Conservation (phyloP, 2,329 filamentous ascomycete genomes). For the Magnaporthales sp. region DNA sequence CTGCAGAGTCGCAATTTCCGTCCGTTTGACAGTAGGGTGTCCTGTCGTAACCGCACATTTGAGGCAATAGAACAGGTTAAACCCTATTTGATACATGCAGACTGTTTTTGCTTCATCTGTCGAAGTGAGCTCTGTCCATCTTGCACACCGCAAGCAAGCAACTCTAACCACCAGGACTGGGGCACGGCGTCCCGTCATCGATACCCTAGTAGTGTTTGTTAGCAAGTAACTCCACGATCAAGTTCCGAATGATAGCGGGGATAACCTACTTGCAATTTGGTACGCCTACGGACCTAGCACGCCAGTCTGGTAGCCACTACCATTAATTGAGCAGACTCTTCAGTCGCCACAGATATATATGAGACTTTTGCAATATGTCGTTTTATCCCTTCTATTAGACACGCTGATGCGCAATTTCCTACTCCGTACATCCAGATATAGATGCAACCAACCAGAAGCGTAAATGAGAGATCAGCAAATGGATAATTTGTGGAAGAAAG, state of each 20-base stretch:
- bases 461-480: not conserved
- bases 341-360: not conserved
- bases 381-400: not conserved
- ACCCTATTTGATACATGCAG: not conserved
- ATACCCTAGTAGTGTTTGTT: not conserved
- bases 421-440: not conserved
- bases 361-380: not conserved
- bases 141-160: not conserved
- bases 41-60: not conserved
- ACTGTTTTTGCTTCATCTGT: not conserved
- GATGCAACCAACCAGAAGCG: not conserved
- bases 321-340: not conserved
- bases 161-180: not conserved
- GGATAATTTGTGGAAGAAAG: not conserved
- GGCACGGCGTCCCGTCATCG: not conserved
- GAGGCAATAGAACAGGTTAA: not conserved
- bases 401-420: not conserved
- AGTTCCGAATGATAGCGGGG: not conserved
- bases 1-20: not conserved
- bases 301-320: not conserved
- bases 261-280: not conserved
- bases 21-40: not conserved
- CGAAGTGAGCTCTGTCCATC: not conserved
- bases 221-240: not conserved
- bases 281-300: not conserved